Percentiles rank a stretch among this genome's conserved stretches.
Conservation (phyloP, 805 yeast species). For the Wickerhamiella domercqiae region DNA sequence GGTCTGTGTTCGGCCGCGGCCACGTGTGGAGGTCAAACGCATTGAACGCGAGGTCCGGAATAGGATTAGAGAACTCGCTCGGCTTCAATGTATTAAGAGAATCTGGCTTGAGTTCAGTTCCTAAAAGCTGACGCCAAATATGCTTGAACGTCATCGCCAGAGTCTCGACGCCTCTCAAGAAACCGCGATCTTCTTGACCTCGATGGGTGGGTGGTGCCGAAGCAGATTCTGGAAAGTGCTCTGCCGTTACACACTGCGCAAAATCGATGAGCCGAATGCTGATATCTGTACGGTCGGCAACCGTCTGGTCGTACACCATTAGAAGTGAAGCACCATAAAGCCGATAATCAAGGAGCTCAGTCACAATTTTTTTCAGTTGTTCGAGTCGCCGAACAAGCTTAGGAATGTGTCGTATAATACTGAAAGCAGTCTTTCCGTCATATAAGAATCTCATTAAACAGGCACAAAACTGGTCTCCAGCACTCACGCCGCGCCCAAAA, state of each 20-base stretch:
- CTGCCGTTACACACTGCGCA: constrained; percentile 77
- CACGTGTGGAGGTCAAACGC: no score
- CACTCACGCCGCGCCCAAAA: constrained; percentile 64
- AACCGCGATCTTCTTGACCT: constrained; percentile 60
- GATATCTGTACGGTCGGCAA: constrained; percentile 16
- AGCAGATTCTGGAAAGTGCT: constrained; percentile 30
- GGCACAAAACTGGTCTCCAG: constrained; percentile 64
- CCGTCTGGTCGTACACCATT: constrained; percentile 69
- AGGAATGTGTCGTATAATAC: constrained; percentile 56
- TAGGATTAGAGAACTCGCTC: background rate
- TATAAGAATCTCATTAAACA: constrained; percentile 64
- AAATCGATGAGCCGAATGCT: constrained; percentile 66
- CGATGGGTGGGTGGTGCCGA: constrained; percentile 62
- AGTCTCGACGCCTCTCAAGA: constrained; percentile 65
- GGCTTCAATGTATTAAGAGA: constrained; percentile 5
- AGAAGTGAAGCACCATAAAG: constrained; percentile 83
- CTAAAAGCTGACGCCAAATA: constrained; percentile 44
- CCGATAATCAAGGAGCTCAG: constrained; percentile 54
- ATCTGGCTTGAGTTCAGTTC: constrained; percentile 21
- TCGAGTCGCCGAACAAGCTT: constrained; percentile 42
- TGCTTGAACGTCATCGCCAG: constrained; percentile 48
- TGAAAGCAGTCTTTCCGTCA: constrained; percentile 46
- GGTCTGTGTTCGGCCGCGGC: no score
- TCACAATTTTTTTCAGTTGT: constrained; percentile 41
- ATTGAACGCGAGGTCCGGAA: background rate